Conservation (phyloP, 2,329 filamentous ascomycete species). For the Exserohilum turcica region DNA sequence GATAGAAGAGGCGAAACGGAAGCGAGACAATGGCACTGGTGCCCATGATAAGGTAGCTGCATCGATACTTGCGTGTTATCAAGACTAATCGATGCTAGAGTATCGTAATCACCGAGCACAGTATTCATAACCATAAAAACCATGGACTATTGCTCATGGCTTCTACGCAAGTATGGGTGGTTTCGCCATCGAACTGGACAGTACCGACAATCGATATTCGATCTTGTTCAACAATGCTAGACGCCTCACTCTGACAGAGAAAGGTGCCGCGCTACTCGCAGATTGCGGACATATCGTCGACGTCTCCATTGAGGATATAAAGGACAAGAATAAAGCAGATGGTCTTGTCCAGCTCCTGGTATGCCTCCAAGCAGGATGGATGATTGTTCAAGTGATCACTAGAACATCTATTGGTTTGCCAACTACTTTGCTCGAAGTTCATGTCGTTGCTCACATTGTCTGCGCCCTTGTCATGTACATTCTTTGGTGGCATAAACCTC, state of each 20-base stretch:
- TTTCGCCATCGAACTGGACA: conserved; percentile 21
- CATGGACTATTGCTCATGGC: conserved; percentile 20
- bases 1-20: conserved; percentile 2
- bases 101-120: not conserved
- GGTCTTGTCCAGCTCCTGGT: conserved; percentile 26
- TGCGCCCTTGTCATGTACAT: conserved; percentile 38
- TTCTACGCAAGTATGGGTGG: conserved; percentile 24
- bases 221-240: not conserved
- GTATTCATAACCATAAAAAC: not conserved
- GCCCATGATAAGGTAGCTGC: not conserved
- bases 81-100: not conserved
- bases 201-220: not conserved
- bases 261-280: conserved; percentile 4
- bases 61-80: not conserved
- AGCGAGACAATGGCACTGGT: not conserved
- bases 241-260: not conserved
- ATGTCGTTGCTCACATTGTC: conserved; percentile 59
- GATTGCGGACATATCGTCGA: conserved; percentile 3
- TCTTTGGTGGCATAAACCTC: conserved; percentile 42
- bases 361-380: conserved; percentile 34
- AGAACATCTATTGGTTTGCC: conserved; percentile 21
- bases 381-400: conserved; percentile 30
- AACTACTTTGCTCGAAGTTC: conserved; percentile 62
- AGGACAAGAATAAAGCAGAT: conserved; percentile 28
- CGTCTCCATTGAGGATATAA: conserved; percentile 13